These are phyloP conservation scores for Carpinus fangiana DNA, from an alignment of 306 rosid genomes.

Conservation along the genomic window DNA sequence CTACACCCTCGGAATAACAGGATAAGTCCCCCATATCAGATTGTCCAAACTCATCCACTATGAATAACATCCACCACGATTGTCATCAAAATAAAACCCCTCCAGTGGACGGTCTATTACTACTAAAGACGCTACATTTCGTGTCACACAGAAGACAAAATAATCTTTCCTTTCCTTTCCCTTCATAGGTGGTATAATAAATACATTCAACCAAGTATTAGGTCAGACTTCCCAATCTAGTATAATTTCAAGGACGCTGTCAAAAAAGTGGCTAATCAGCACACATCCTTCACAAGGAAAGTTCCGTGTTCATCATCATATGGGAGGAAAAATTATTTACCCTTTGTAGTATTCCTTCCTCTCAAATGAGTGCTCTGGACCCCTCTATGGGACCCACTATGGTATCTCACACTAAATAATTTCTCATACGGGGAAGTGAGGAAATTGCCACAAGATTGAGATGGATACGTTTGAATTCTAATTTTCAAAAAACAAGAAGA, in stretches of 20 bases:
- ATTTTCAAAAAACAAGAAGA: too few relatives aligned
- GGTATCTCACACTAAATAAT: neutral
- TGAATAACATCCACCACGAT: neutral
- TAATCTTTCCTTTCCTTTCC: too few relatives aligned
- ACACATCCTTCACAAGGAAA: neutral
- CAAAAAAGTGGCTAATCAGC: constrained; percentile 7
- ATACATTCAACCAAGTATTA: neutral
- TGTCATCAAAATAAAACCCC: neutral
- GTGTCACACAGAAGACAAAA: neutral
- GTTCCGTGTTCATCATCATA: neutral
- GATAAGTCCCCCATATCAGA: neutral
- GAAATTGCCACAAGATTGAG: neutral
- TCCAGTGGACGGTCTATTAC: neutral
- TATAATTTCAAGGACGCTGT: neutral
- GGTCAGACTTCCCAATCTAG: neutral
- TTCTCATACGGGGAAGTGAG: neutral
- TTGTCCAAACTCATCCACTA: neutral
- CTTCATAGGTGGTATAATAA: neutral
- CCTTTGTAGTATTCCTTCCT: neutral
- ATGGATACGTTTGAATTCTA: neutral
- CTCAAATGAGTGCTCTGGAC: neutral
- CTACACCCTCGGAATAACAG: neutral
- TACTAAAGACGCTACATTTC: neutral
- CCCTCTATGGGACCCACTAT: neutral
- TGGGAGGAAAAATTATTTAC: neutral